Percentiles rank a stretch among this genome's conserved stretches.
phyloP scores from a whole-genome alignment of 2,329 filamentous ascomycete genomes.

The Xylariales sp. region DNA sequence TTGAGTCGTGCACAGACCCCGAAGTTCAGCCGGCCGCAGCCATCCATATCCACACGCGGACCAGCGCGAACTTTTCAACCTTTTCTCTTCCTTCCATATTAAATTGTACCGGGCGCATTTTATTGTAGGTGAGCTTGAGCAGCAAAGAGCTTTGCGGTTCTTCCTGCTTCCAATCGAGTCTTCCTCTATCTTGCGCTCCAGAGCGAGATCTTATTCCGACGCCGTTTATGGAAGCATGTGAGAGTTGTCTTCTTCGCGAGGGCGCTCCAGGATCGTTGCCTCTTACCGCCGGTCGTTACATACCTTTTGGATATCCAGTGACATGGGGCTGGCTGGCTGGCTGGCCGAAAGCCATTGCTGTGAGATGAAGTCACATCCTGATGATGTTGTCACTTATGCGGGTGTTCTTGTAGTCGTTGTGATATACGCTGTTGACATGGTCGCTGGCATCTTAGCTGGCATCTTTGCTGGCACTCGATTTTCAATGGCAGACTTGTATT shows the following conservation, averaged over 20 bases:
- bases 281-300: slow-evolving; percentile 75
- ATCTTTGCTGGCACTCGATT: too few species aligned
- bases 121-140: slow-evolving; percentile 68
- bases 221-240: slow-evolving; percentile 69
- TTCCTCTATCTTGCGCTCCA: slow-evolving; percentile 71
- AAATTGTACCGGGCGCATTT: slow-evolving; percentile 65
- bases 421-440: too few species aligned
- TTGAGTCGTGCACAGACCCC: too few species aligned
- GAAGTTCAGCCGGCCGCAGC: too few species aligned
- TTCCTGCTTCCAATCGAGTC: slow-evolving; percentile 52
- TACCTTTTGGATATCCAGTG: too few species aligned
- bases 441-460: too few species aligned
- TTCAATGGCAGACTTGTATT: too few species aligned
- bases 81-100: slow-evolving; percentile 40
- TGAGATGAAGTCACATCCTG: too few species aligned
- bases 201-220: slow-evolving; percentile 43
- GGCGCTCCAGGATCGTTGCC: slow-evolving; percentile 55
- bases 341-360: too few species aligned
- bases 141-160: slow-evolving; percentile 31
- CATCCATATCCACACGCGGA: neutral
- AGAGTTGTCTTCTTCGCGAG: slow-evolving; percentile 40
- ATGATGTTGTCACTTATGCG: too few species aligned
- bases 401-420: too few species aligned
- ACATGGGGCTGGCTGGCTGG: too few species aligned
- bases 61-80: slow-evolving; percentile 15